Conservation (phyloP, 2,329 filamentous ascomycete species). For the Parascedosporium putredinis region DNA sequence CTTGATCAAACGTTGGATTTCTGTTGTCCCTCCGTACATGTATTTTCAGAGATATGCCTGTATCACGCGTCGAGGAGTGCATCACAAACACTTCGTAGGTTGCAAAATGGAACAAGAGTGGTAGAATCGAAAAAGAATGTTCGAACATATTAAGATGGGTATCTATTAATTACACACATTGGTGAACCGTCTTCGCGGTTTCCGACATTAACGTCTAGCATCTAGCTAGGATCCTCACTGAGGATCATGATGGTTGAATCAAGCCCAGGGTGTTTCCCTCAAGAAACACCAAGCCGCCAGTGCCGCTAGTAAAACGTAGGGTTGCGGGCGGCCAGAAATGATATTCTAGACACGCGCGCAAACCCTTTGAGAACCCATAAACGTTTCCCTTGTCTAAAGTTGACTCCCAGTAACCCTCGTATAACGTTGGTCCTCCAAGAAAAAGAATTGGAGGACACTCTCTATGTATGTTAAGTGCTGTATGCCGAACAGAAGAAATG, state of each 20-base stretch:
- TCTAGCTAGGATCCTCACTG: not conserved
- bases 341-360: too few species aligned
- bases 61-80: too few species aligned
- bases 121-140: not conserved
- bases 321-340: too few species aligned
- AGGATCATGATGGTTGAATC: not conserved
- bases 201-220: not conserved
- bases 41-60: too few species aligned
- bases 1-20: too few species aligned
- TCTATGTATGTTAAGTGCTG: not conserved
- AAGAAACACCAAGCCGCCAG: conserved; percentile 4
- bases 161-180: conserved; percentile 5
- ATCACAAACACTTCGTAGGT: too few species aligned
- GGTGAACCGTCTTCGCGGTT: not conserved
- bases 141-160: conserved; percentile 1
- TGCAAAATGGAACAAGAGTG: too few species aligned
- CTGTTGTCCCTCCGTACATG: too few species aligned
- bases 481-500: not conserved
- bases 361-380: not conserved
- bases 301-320: not conserved
- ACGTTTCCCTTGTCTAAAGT: not conserved
- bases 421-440: not conserved
- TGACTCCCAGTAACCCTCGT: not conserved
- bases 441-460: not conserved
- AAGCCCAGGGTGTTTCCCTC: conserved; percentile 3